A percentile compares a stretch with the other conserved stretches of the same genome.
Evolutionary conservation across 768 basidiomycete genomes (phyloP).

Genomic region (Filobasidium floriforme): DNA sequence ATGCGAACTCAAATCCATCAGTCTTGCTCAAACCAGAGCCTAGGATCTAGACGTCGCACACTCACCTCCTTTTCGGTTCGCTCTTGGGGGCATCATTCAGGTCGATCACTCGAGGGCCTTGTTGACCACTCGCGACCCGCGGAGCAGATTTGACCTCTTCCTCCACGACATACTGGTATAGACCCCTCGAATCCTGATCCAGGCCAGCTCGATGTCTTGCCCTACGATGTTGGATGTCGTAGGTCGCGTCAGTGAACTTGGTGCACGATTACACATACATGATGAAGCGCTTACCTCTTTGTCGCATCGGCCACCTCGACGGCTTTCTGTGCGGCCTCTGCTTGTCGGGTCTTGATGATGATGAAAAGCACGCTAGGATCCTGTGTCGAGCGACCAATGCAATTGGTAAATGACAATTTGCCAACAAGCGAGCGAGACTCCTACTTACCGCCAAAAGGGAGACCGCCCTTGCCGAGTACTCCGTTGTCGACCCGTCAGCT

Average conservation of each 20-base stretch:
- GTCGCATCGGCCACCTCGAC: conserved; percentile 39
- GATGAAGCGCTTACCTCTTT: conserved; percentile 28
- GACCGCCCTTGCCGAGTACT: conserved; percentile 33
- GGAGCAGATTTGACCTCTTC: conserved; percentile 24
- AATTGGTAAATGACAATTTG: not conserved
- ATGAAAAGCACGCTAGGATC: conserved; percentile 39
- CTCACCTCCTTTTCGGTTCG: not conserved
- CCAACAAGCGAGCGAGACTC: not conserved
- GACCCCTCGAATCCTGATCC: conserved; percentile 23
- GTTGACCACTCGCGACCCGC: not conserved
- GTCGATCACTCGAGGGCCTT: conserved; percentile 37
- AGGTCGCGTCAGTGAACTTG: not conserved
- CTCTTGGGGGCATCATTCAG: conserved; percentile 29
- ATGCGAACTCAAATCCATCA: not conserved
- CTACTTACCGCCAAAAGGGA: conserved; percentile 6
- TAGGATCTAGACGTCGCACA: not conserved
- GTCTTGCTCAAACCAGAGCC: not conserved
- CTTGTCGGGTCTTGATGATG: conserved; percentile 33
- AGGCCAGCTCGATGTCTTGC: conserved; percentile 39
- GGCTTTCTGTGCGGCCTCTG: conserved; percentile 32
- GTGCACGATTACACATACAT: not conserved
- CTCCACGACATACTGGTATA: conserved; percentile 43
- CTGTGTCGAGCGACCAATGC: conserved; percentile 16
- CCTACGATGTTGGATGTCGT: conserved; percentile 14
- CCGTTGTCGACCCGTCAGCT: conserved; percentile 28